Percentiles rank a stretch among this genome's conserved stretches.
phyloP scores from a whole-genome alignment of 2,329 filamentous ascomycete genomes.

The Akanthomyces lecanii region DNA sequence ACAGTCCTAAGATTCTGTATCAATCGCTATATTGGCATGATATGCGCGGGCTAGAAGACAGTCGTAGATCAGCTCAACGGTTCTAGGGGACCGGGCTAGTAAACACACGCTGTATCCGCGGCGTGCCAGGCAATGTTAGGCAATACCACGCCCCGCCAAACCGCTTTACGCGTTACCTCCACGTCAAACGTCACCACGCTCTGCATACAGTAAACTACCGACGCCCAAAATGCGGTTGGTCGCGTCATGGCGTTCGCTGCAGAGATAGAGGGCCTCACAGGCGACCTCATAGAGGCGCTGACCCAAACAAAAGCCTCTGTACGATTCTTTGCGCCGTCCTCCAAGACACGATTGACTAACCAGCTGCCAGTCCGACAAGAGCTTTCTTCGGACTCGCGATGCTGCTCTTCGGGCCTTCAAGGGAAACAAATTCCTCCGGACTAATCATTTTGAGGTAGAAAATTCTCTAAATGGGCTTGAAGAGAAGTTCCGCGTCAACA shows the following conservation, averaged over 20 bases:
- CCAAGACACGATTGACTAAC: constrained; percentile 12
- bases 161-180: constrained; percentile 9
- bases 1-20: too few species aligned
- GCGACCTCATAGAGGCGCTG: constrained; percentile 65
- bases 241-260: constrained; percentile 65
- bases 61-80: neutral
- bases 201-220: neutral
- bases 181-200: neutral
- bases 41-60: neutral
- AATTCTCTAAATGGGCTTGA: constrained; percentile 66
- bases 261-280: constrained; percentile 59
- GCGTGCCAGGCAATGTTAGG: too few species aligned
- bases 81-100: neutral
- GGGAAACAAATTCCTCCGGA: constrained; percentile 56
- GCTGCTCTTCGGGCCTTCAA: constrained; percentile 48
- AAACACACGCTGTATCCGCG: neutral
- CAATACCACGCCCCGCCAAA: neutral
- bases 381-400: constrained; percentile 45
- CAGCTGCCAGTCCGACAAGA: constrained; percentile 26
- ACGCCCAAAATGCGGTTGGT: neutral
- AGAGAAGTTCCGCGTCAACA: constrained; percentile 79
- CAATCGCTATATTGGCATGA: too few species aligned
- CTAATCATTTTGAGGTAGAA: constrained; percentile 71
- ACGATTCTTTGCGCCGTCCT: constrained; percentile 9
- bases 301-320: constrained; percentile 45